Evolutionary conservation across 208 protist genomes (phyloP), one percentile per base, ranked within the genome.

Genomic region (Polymyxa betae): DNA sequence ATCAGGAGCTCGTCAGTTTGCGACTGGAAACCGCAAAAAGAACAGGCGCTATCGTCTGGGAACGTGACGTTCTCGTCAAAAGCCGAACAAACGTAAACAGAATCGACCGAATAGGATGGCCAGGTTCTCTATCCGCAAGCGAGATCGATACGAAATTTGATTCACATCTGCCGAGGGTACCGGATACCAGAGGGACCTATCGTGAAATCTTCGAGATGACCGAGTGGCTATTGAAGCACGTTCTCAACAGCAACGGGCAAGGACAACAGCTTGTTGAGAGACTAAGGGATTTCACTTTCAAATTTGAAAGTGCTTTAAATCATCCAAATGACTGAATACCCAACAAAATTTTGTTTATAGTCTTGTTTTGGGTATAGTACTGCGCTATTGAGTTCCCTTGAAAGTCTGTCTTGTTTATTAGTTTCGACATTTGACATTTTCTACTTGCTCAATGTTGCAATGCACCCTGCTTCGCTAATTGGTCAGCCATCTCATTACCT

Each of bases 381-480:
- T n/a, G n/a, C n/a, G n/a, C n/a, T n/a, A n/a, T n/a, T n/a, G n/a
- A n/a, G n/a, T n/a, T n/a, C n/a, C n/a, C n/a, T n/a, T n/a, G n/a
- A n/a, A n/a, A n/a, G n/a, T n/a, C n/a, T n/a, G n/a, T n/a, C n/a
- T n/a, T n/a, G n/a, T n/a, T n/a, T n/a, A n/a, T n/a, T n/a, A n/a
- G n/a, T n/a, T n/a, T n/a, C n/a, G n/a, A n/a, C n/a, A n/a, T n/a
- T n/a, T n/a, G n/a, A n/a, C n/a, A n/a, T n/a, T n/a, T n/a, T n/a
- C n/a, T n/a, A n/a, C n/a, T n/a, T n/a, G n/a, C n/a, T n/a, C n/a
- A n/a, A n/a, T n/a, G n/a, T n/a, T n/a, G n/a, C n/a, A 60, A 24
- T 60, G 72, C 72, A 40, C 72, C 72, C 5, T n/a, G 72, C 35
- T 82, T 82, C n/a, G 72, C 72, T 43, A 82, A 43, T 35, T 20